Evolutionary conservation across 345 rosid genomes (phyloP).

Genomic region (Sonneratia caseolaris): DNA sequence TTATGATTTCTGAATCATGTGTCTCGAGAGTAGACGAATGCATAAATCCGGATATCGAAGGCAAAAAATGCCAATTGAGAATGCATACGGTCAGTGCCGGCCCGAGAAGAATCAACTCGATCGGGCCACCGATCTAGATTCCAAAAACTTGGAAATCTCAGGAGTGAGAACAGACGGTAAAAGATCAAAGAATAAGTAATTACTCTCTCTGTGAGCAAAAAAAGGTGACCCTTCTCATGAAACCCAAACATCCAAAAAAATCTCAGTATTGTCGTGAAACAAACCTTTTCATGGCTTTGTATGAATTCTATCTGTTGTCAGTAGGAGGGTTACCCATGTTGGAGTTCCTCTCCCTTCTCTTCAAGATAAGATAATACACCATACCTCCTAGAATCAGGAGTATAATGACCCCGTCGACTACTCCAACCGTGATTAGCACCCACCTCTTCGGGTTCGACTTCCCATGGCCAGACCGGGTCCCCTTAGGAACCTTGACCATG

Average conservation of each 20-base stretch:
- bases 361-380: constrained; percentile 41
- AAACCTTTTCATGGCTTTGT: background rate
- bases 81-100: no score
- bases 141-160: background rate
- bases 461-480: constrained; percentile 25
- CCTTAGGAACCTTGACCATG: constrained; percentile 69
- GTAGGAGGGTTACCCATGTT: background rate
- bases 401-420: constrained; percentile 53
- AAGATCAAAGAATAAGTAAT: background rate
- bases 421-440: constrained; percentile 61
- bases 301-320: constrained; percentile 1
- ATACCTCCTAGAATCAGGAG: constrained; percentile 49
- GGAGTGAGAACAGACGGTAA: background rate
- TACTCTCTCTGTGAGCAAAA: background rate
- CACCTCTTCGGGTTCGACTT: constrained; percentile 51
- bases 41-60: no score
- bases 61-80: no score
- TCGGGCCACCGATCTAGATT: background rate
- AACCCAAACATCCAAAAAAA: background rate
- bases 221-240: background rate
- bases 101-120: background rate
- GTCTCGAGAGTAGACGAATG: no score
- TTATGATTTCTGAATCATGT: no score
- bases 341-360: constrained; percentile 23
- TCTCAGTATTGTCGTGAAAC: background rate